Evolutionary conservation across 2,329 filamentous ascomycete species (phyloP).

Genomic region (Lasiodiplodia hormozganensis): DNA sequence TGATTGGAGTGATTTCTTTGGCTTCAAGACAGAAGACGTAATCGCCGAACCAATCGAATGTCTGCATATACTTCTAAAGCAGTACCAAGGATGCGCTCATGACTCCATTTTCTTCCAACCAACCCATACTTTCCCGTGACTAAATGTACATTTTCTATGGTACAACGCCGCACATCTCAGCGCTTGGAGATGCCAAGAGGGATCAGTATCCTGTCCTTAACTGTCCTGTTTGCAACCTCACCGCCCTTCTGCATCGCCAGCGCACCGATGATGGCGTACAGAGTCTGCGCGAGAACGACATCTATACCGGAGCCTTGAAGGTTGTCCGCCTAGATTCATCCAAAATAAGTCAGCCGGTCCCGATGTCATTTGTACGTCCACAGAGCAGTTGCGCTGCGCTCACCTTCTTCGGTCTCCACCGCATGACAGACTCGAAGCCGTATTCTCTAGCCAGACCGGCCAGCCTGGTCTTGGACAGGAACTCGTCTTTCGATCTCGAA

Average conservation of each 20-base stretch:
- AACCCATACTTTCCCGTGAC: not conserved
- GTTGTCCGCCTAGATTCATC: conserved; percentile 63
- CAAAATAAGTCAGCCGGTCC: not conserved
- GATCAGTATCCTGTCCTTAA: conserved; percentile 76
- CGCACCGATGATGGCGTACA: conserved; percentile 89
- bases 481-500: conserved; percentile 62
- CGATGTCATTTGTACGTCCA: not conserved
- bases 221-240: conserved; percentile 74
- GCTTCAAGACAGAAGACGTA: no score
- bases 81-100: not conserved
- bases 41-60: not conserved
- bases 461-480: conserved; percentile 71
- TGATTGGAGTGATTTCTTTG: no score
- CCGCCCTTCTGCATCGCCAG: conserved; percentile 88
- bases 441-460: conserved; percentile 71
- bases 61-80: not conserved
- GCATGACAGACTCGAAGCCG: conserved; percentile 75
- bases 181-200: conserved; percentile 41
- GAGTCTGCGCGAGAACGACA: conserved; percentile 74
- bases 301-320: conserved; percentile 75
- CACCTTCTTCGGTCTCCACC: conserved; percentile 90
- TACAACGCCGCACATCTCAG: conserved; percentile 3
- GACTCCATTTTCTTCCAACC: conserved; percentile 2
- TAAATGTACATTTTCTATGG: conserved; percentile 21
- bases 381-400: conserved; percentile 39